Conservation (phyloP, 768 basidiomycete species). For the Panellus pusillus region DNA sequence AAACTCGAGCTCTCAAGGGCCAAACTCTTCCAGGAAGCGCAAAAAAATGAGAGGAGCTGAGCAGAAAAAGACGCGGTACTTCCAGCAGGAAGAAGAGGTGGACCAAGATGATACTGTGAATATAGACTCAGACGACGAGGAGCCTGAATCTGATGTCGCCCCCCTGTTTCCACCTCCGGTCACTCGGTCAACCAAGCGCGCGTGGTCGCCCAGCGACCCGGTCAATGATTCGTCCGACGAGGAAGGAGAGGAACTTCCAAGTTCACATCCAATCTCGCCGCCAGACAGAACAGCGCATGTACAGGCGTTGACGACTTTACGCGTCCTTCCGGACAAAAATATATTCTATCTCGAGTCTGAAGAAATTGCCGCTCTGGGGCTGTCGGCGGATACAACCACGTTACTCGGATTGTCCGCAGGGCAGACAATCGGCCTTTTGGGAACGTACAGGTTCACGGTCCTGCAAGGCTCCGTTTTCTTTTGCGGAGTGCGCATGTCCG, state of each 20-base stretch:
- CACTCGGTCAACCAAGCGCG: slow-evolving; percentile 30
- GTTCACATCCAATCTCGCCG: slow-evolving; percentile 7
- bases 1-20: slow-evolving; percentile 34
- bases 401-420: slow-evolving; percentile 45
- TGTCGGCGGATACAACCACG: slow-evolving; percentile 30
- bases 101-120: slow-evolving; percentile 39
- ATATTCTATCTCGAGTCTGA: slow-evolving; percentile 42
- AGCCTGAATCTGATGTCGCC: slow-evolving; percentile 26
- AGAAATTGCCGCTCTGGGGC: slow-evolving; percentile 34
- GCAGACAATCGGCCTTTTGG: slow-evolving; percentile 67
- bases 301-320: slow-evolving; percentile 48
- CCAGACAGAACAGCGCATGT: slow-evolving; percentile 8
- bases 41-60: slow-evolving; percentile 32
- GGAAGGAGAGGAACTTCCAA: slow-evolving; percentile 30
- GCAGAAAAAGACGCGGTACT: slow-evolving; percentile 34
- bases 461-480: slow-evolving; percentile 61
- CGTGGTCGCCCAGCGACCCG: slow-evolving; percentile 64
- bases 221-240: slow-evolving; percentile 49
- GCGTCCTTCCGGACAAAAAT: slow-evolving; percentile 45
- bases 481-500: slow-evolving; percentile 50
- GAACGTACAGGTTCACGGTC: slow-evolving; percentile 60
- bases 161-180: slow-evolving; percentile 11
- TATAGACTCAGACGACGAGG: slow-evolving; percentile 39
- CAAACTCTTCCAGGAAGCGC: slow-evolving; percentile 22
- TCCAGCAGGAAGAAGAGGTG: slow-evolving; percentile 34